These are phyloP conservation scores for Entomophthora muscae DNA, from an alignment of 371 early-diverging fungal species.

Conservation along the genomic window DNA sequence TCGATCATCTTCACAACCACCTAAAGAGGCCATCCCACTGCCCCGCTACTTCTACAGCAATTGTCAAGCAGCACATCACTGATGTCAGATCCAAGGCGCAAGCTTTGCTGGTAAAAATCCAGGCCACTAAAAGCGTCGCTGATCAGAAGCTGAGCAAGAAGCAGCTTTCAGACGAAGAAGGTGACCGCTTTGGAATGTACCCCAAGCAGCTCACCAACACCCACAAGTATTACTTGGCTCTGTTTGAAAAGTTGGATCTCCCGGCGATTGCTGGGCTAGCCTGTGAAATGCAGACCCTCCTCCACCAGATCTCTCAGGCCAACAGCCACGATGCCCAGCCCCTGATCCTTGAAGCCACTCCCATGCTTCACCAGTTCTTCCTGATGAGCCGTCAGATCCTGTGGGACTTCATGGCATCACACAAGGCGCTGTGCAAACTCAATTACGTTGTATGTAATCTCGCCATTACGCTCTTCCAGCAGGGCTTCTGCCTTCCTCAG, in stretches of 20 bases:
- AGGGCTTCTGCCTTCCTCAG: constrained; percentile 70
- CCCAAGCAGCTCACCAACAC: background rate
- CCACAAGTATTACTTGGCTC: background rate
- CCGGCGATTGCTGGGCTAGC: background rate
- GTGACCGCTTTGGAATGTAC: background rate
- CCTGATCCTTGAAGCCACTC: constrained; percentile 45
- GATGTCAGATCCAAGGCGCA: background rate
- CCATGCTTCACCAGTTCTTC: constrained; percentile 49
- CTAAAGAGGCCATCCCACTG: constrained; percentile 3
- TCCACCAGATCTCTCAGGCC: constrained; percentile 41
- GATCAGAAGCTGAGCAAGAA: background rate
- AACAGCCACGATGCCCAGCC: constrained; percentile 6
- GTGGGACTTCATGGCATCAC: constrained; percentile 35
- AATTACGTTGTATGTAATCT: constrained; percentile 46
- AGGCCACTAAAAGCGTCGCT: too few relatives aligned
- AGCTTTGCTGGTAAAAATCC: background rate
- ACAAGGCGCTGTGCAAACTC: constrained; percentile 47
- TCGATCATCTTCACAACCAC: background rate
- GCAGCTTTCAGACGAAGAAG: background rate
- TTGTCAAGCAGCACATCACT: background rate
- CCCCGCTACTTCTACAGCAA: constrained; percentile 13
- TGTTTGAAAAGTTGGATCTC: background rate
- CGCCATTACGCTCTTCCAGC: constrained; percentile 48
- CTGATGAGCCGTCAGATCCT: constrained; percentile 36
- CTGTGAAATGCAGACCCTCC: background rate